Evolutionary conservation across 2,329 filamentous ascomycete genomes (phyloP).

Genomic region (Calonectria fujianensis): DNA sequence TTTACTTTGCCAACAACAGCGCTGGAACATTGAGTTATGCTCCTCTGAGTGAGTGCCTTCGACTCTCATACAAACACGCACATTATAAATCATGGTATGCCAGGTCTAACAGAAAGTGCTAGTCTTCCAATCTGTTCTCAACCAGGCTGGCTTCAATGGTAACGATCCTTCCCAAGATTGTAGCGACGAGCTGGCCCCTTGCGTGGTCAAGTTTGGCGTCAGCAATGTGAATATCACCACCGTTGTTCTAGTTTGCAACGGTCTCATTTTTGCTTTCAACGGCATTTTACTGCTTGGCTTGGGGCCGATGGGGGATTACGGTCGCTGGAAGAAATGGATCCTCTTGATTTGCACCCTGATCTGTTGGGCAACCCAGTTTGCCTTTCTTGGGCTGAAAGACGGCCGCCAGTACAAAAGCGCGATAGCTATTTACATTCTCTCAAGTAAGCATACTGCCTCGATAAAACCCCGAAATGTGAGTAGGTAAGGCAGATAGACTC

Average conservation of each 20-base stretch:
- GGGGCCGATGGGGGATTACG: conserved; percentile 6
- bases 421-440: conserved; percentile 1
- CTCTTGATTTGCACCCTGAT: not conserved
- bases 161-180: conserved; percentile 8
- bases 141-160: conserved; percentile 7
- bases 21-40: conserved; percentile 13
- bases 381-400: not conserved
- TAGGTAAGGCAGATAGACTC: not conserved
- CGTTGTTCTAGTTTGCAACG: conserved; percentile 12
- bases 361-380: conserved; percentile 7
- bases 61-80: too few species aligned
- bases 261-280: conserved; percentile 1
- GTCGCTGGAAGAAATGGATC: conserved; percentile 13
- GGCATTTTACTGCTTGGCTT: not conserved
- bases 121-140: conserved; percentile 5
- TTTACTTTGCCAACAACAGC: conserved; percentile 20
- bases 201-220: not conserved
- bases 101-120: not conserved
- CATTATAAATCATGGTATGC: not conserved
- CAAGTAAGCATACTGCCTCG: not conserved
- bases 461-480: not conserved
- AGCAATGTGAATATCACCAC: conserved; percentile 3
- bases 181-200: not conserved
- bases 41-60: not conserved
- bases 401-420: conserved; percentile 13